phyloP scores from a whole-genome alignment of 148 eudicot species.

The Spergularia marina region DNA sequence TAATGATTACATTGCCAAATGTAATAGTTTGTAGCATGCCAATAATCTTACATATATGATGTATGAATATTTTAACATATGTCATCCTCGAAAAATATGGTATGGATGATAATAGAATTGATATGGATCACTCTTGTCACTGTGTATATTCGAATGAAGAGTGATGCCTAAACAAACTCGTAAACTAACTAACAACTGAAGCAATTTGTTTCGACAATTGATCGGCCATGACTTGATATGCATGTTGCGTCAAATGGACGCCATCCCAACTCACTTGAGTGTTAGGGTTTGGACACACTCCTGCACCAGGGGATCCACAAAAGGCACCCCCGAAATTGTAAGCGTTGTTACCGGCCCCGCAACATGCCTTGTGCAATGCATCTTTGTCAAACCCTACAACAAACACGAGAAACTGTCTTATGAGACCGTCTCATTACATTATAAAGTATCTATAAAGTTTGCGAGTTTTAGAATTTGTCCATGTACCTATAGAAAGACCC shows the following conservation, averaged over 20 bases:
- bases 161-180: no score
- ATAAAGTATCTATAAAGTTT: background rate
- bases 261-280: conserved; percentile 48
- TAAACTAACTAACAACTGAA: background rate
- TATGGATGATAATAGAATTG: no score
- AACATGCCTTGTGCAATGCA: conserved; percentile 36
- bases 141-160: background rate
- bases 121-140: background rate
- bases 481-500: conserved; percentile 23
- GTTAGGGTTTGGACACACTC: conserved; percentile 27
- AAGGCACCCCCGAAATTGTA: conserved; percentile 21
- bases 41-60: no score
- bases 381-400: conserved; percentile 27
- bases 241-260: conserved; percentile 42
- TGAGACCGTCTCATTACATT: background rate
- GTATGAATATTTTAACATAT: no score
- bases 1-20: no score
- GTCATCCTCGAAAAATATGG: no score
- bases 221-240: conserved; percentile 22
- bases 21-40: no score
- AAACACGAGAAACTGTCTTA: no score
- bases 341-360: conserved; percentile 30
- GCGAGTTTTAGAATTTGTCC: no score
- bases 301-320: conserved; percentile 26
- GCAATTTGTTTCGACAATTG: conserved; percentile 18